Conservation (phyloP, 192 early-diverging fungal species). For the Ambispora gerdemannii region DNA sequence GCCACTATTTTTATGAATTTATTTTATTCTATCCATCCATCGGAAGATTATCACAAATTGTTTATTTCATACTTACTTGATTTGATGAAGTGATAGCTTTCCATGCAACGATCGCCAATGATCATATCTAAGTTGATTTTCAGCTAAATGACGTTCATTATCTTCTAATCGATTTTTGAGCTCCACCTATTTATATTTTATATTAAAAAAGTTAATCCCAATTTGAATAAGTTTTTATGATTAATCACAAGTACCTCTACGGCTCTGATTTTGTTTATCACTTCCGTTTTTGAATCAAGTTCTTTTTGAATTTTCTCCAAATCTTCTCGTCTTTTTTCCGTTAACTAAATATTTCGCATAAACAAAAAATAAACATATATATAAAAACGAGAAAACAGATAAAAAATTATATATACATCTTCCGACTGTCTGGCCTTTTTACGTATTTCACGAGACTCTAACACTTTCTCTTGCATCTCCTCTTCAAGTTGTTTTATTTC, state of each 20-base stretch:
- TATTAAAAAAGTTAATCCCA: not conserved
- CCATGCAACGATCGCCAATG: constrained; percentile 49
- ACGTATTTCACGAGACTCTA: constrained; percentile 46
- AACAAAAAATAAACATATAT: not conserved
- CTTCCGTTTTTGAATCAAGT: constrained; percentile 61
- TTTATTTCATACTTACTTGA: constrained; percentile 32
- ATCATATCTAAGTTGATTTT: constrained; percentile 56
- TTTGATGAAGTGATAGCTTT: constrained; percentile 54
- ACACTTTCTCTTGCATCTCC: constrained; percentile 55
- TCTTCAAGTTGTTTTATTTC: constrained; percentile 62
- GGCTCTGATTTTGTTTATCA: constrained; percentile 64
- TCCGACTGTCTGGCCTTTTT: constrained; percentile 43
- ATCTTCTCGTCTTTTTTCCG: constrained; percentile 69
- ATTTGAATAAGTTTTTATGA: not conserved
- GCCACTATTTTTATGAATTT: constrained; percentile 8
- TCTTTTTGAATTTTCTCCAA: constrained; percentile 63
- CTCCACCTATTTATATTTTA: constrained; percentile 37
- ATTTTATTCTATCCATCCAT: not conserved
- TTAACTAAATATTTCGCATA: constrained; percentile 36
- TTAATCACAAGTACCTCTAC: constrained; percentile 48
- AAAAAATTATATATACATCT: constrained; percentile 33
- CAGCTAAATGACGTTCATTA: constrained; percentile 53
- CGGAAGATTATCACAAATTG: not conserved
- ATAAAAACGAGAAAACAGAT: not conserved
- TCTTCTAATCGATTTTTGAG: constrained; percentile 69